Base-by-base conservation (phyloP, 2,329 filamentous ascomycete genomes). In the Ophiostoma piceae region DNA sequence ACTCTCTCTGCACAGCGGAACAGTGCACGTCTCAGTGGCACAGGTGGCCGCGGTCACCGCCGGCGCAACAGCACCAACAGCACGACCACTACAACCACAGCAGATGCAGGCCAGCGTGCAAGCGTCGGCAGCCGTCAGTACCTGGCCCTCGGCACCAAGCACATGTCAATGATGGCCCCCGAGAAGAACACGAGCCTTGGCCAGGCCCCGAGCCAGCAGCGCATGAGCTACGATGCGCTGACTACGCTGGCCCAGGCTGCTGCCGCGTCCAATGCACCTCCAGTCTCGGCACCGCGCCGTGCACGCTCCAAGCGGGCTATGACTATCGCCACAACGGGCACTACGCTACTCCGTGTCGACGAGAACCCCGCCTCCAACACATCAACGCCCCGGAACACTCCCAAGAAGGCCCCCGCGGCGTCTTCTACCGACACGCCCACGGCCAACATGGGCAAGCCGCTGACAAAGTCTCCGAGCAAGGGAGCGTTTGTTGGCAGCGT, bases 121-220 rank as follows among this genome's bases (percentile, higher is more conserved):
- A 39, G 35, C 64, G 41, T 71, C 35, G 71, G 73, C 66, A 74
- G 71, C 67, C 71, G 70, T 12, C 70, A 73, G 70, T 74, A 74
- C 68, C 67, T 73, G 51, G 57, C 73, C 9, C 69, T 74, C 7
- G 73, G 73, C 11, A 41, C 51, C 67, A 68, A 67, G 57, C 68
- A 47, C 54, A 37, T 51, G 37, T 70, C 67, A 26, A 26, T 69
- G 65, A 29, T 47, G 51, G 69, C 54, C 43, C n/a, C 68, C 43
- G 65, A 70, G 62, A 71, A 71, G 69, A 69, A 69, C 54, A 54
- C 14, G 60, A 65, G 71, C 64, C 54, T 54, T 4, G 26, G 12
- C 16, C 51, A 26, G 7, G 51, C n/a, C 16, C 26, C 16, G 8
- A 65, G 35, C n/a, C 62, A 26, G 62, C 67, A 66, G 47, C 43